Percentiles rank a stretch among this genome's conserved stretches.
Evolutionary conservation across 306 rosid genomes (phyloP).

Genomic region (Canavalia ensiformis): DNA sequence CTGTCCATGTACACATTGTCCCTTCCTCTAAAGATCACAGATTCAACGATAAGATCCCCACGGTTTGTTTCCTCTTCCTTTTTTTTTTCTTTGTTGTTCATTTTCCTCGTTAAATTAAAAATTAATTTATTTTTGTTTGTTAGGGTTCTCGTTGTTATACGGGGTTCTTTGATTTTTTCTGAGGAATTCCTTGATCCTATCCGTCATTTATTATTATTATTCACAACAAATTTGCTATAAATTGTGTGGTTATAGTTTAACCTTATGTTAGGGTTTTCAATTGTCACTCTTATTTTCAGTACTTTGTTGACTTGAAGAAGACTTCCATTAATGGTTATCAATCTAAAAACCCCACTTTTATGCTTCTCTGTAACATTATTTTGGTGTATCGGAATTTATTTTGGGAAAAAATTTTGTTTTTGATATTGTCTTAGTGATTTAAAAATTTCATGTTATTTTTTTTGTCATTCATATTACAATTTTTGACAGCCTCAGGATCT

Average conservation of each 20-base stretch:
- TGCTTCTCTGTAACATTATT: neutral
- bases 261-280: slow-evolving; percentile 39
- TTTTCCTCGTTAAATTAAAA: neutral
- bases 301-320: slow-evolving; percentile 47
- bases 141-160: slow-evolving; percentile 39
- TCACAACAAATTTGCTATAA: neutral
- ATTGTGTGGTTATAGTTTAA: neutral
- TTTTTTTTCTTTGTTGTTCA: neutral
- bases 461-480: slow-evolving; percentile 8
- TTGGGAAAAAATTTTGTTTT: slow-evolving; percentile 23
- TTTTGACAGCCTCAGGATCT: slow-evolving; percentile 66
- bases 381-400: neutral
- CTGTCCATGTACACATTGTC: slow-evolving; percentile 68
- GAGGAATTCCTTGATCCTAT: slow-evolving; percentile 26
- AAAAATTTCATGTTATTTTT: neutral
- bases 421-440: slow-evolving; percentile 29
- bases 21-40: slow-evolving; percentile 75
- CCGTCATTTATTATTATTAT: neutral
- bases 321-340: slow-evolving; percentile 24
- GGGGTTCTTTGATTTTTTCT: slow-evolving; percentile 15
- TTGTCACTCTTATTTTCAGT: slow-evolving; percentile 30
- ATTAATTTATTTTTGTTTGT: neutral
- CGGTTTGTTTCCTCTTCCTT: slow-evolving; percentile 54
- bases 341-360: neutral
- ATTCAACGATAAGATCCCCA: slow-evolving; percentile 79